Base-by-base conservation (phyloP, 257 asterid genomes). In the Salvia splendens region DNA sequence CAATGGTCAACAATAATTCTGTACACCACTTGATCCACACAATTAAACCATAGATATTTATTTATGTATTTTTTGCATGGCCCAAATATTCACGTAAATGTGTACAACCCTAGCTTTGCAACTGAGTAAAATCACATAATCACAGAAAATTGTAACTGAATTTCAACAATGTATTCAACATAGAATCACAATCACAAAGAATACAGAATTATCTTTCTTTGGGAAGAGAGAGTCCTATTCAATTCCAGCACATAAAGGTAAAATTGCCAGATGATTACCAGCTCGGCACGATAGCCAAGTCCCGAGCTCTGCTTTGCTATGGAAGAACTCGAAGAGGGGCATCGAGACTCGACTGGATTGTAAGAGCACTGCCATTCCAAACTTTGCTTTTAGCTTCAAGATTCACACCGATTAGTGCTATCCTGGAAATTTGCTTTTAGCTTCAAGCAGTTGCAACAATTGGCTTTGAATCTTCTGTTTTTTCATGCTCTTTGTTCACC, bases 401-500 rank as follows among this genome's bases (percentile, higher is more conserved):
- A 56, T 51, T 42, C 40, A 20, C 40, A 71, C 5, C 7, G 28
- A 40, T 28, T 24, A 2, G 53, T 9, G 6, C 20, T 16, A 28
- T 20, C 41, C 42, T 16, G 9, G 10, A 57, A 28, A 46, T 3
- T 12, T 49, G 43, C 32, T 24, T 61, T 78, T 67, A 78, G 70
- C 82, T 73, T 57, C 71, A 64, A 52, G 79, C 73, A 73, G 68
- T 67, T 46, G 82, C 82, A 0, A 76, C 79, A 64, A 73, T 85
- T 3, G 98, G 85, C 80, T 85, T 92, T 0, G 83, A 83, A 40
- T 92, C 96, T 75, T 87, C 96, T 0, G 95, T 81, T 82, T 89
- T 89, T 57, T 92, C 96, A 36, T 89, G 95, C 76, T 92, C 95
- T 74, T 89, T 87, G 86, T 92, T 92, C 30, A 92, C 92, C 94